phyloP scores from a whole-genome alignment of 441 rosid genomes.

The Gossypium schwendimanii region DNA sequence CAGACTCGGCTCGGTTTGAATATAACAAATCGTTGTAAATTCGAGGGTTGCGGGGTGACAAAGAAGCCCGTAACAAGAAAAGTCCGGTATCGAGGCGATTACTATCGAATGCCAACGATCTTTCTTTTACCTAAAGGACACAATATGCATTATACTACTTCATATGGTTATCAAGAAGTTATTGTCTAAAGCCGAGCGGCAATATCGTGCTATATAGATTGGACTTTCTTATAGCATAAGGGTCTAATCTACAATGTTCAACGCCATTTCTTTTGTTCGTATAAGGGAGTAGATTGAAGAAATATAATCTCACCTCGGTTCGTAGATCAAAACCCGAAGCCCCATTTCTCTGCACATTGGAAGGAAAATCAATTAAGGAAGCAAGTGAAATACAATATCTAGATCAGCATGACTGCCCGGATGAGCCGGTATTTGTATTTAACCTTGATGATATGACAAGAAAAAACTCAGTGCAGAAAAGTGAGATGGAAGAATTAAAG shows the following conservation, averaged over 20 bases:
- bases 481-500: neutral
- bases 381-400: neutral
- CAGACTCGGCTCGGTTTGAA: no score
- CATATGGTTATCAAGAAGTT: neutral
- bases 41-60: neutral
- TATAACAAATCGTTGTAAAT: neutral
- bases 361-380: slow-evolving; percentile 2
- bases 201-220: neutral
- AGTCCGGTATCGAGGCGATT: neutral
- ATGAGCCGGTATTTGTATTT: neutral
- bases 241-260: neutral
- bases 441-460: neutral
- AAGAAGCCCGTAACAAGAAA: neutral
- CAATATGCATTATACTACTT: neutral
- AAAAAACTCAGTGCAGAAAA: neutral
- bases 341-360: slow-evolving; percentile 31
- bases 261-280: neutral
- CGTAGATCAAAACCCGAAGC: slow-evolving; percentile 43
- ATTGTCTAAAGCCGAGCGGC: neutral
- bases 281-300: neutral
- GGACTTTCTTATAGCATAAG: neutral
- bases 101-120: neutral
- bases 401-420: neutral
- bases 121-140: neutral
- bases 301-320: slow-evolving; percentile 37